Percentiles rank a stretch among this genome's conserved stretches.
phyloP scores from a whole-genome alignment of 257 asterid genomes.

The Solanum medicagineum region DNA sequence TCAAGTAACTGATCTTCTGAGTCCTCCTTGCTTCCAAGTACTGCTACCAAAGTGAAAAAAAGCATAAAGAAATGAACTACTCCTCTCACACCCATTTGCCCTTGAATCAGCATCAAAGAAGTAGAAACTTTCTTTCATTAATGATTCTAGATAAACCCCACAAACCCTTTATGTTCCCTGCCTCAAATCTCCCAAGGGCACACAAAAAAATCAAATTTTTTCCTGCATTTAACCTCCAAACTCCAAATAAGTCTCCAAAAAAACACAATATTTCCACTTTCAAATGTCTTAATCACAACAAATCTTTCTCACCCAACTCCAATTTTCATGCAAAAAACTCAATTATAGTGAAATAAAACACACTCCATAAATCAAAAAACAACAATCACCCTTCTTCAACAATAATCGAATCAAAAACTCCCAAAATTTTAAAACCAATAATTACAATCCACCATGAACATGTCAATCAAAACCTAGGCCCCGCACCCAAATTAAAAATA shows the following conservation, averaged over 20 bases:
- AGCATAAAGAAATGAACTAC: slow-evolving; percentile 24
- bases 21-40: slow-evolving; percentile 26
- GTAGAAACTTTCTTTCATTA: slow-evolving; percentile 24
- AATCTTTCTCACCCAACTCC: slow-evolving; percentile 10
- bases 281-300: slow-evolving; percentile 7
- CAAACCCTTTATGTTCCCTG: background rate
- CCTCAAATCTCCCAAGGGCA: slow-evolving; percentile 10
- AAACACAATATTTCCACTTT: background rate
- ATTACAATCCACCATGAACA: background rate
- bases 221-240: slow-evolving; percentile 9
- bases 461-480: background rate
- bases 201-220: slow-evolving; percentile 18
- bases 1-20: slow-evolving; percentile 27
- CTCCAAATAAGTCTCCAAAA: background rate
- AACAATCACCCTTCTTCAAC: background rate
- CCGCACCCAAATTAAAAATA: background rate
- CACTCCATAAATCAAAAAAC: background rate
- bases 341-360: background rate
- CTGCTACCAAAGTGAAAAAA: slow-evolving; percentile 26
- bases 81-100: slow-evolving; percentile 24
- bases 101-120: slow-evolving; percentile 33
- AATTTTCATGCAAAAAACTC: slow-evolving; percentile 1
- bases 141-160: slow-evolving; percentile 18
- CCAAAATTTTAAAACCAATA: background rate
- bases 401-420: background rate